phyloP scores from a whole-genome alignment of 352 stramenopile species.

The Halophytophthora polymorphica region DNA sequence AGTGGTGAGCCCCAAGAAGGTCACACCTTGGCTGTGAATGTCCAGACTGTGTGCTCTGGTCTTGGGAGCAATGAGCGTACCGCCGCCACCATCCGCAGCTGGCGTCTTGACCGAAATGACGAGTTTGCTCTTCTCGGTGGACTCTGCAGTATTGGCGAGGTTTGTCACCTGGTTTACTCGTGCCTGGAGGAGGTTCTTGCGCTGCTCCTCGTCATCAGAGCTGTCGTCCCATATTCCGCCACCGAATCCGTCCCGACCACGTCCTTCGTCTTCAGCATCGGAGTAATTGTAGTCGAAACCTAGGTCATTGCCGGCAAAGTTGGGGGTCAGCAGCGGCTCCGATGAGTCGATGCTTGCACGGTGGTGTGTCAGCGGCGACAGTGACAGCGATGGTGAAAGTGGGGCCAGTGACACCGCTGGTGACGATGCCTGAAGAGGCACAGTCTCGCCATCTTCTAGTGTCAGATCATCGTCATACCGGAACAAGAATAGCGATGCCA shows the following conservation, averaged over 20 bases:
- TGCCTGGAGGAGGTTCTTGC: background rate
- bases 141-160: background rate
- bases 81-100: background rate
- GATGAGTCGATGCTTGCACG: conserved; percentile 16
- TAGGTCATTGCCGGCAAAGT: conserved; percentile 45
- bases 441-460: conserved; percentile 25
- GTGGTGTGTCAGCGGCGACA: background rate
- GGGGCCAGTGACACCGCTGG: too few species aligned
- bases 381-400: too few species aligned
- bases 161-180: background rate
- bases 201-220: conserved; percentile 42
- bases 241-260: too few species aligned
- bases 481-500: conserved; percentile 49
- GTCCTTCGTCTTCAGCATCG: too few species aligned
- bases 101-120: background rate
- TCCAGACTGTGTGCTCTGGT: conserved; percentile 1
- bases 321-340: conserved; percentile 56
- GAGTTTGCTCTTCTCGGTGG: background rate
- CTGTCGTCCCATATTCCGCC: conserved; percentile 58
- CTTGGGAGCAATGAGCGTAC: background rate
- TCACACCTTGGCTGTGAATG: conserved; percentile 29
- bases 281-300: conserved; percentile 24
- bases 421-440: too few species aligned
- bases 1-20: conserved; percentile 64
- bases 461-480: conserved; percentile 63